These are phyloP conservation scores for Phalaenopsis hybrid DNA, from an alignment of 116 monocot genomes.

Conservation along the genomic window DNA sequence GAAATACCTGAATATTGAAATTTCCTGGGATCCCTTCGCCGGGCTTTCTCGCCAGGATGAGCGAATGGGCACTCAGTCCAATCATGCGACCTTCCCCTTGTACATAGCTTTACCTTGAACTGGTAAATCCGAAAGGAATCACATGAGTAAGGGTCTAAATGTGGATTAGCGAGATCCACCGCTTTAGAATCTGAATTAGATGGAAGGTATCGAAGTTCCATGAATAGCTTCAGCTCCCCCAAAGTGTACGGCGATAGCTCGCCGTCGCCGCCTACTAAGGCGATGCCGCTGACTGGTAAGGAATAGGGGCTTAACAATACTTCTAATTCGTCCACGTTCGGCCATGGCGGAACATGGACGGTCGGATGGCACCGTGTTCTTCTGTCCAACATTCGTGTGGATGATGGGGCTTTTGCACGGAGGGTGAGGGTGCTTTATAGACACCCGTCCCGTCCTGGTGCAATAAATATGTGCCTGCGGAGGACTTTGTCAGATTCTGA, in stretches of 20 bases:
- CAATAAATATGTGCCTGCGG: neutral
- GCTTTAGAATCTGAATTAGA: neutral
- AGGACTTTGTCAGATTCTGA: neutral
- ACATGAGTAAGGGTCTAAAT: constrained; percentile 13
- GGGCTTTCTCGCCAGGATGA: constrained; percentile 69
- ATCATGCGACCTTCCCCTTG: constrained; percentile 48
- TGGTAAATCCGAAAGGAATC: constrained; percentile 78
- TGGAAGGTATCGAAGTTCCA: constrained; percentile 12
- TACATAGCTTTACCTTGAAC: constrained; percentile 68
- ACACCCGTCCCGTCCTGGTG: neutral
- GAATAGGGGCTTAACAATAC: neutral
- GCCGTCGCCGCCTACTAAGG: neutral
- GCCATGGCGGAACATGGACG: neutral
- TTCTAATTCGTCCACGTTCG: neutral
- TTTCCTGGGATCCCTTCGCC: constrained; percentile 59
- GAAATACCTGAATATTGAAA: constrained; percentile 47
- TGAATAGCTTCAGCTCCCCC: neutral
- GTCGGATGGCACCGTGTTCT: neutral
- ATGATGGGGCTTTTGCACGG: neutral
- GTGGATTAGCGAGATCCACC: neutral
- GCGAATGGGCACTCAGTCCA: constrained; percentile 83
- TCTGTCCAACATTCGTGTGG: neutral
- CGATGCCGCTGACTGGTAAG: neutral
- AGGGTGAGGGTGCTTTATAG: neutral
- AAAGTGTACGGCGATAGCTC: constrained; percentile 1